Percentiles rank a stretch among this genome's conserved stretches.
These are phyloP conservation scores for Metschnikowia similis DNA, from an alignment of 805 yeast genomes.

Conservation along the genomic window DNA sequence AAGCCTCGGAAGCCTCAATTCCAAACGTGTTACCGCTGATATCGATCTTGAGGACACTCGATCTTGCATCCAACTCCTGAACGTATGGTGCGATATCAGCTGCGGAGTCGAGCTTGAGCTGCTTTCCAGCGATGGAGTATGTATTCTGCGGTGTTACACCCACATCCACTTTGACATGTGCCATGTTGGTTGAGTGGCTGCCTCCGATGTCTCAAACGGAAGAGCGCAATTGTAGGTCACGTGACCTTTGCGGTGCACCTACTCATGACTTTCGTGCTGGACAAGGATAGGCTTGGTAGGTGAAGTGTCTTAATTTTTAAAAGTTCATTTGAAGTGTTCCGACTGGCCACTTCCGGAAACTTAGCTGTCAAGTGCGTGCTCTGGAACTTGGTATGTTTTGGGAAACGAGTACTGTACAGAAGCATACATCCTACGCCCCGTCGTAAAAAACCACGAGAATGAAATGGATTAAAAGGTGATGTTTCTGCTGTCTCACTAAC, in stretches of 20 bases:
- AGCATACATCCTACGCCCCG: too few species aligned
- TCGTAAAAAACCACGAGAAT: too few species aligned
- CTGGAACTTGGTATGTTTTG: too few species aligned
- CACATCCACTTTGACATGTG: slow-evolving; percentile 22
- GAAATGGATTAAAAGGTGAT: too few species aligned
- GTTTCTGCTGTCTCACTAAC: too few species aligned
- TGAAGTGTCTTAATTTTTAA: too few species aligned
- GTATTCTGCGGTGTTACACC: slow-evolving; percentile 41
- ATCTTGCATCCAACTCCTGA: slow-evolving; percentile 44
- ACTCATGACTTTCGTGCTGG: too few species aligned
- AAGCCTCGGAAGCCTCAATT: slow-evolving; percentile 73
- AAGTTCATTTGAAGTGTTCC: too few species aligned
- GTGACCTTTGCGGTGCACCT: not conserved
- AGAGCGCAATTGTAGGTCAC: not conserved
- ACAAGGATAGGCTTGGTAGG: too few species aligned
- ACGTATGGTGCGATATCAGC: slow-evolving; percentile 72
- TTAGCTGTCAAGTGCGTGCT: too few species aligned
- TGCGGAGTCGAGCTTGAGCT: slow-evolving; percentile 66
- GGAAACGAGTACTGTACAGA: too few species aligned
- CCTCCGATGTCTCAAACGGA: not conserved
- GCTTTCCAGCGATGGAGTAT: slow-evolving; percentile 69
- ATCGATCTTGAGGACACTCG: slow-evolving; percentile 54
- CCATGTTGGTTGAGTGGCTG: slow-evolving; percentile 14
- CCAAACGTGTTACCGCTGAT: slow-evolving; percentile 94
- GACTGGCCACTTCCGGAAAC: too few species aligned